phyloP scores from a whole-genome alignment of 1,284 basidiomycete genomes.

The Flammula alnicola region DNA sequence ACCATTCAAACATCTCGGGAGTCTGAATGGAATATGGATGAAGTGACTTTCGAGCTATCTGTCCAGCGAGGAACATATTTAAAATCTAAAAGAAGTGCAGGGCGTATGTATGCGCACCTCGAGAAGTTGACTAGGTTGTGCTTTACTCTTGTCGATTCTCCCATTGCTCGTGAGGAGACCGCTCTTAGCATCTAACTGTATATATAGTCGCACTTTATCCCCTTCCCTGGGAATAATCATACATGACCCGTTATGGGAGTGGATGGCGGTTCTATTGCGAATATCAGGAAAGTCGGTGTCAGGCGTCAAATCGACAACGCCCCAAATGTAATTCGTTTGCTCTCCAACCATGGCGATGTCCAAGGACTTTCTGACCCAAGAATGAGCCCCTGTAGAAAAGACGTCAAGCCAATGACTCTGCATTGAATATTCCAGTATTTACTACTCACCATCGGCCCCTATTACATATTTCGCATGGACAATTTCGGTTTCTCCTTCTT shows the following conservation, averaged over 20 bases:
- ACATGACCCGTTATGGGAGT: conserved; percentile 64
- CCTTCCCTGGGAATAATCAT: conserved; percentile 82
- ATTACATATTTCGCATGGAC: conserved; percentile 66
- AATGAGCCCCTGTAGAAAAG: conserved; percentile 66
- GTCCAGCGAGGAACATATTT: neutral
- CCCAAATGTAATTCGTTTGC: conserved; percentile 82
- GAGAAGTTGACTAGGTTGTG: conserved; percentile 65
- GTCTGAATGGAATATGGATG: conserved; percentile 69
- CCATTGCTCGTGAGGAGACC: conserved; percentile 54
- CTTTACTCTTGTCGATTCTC: conserved; percentile 63
- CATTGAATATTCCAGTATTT: neutral
- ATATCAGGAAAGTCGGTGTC: conserved; percentile 85
- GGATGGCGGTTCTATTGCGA: conserved; percentile 65
- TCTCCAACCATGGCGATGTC: conserved; percentile 79
- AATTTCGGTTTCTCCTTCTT: conserved; percentile 45
- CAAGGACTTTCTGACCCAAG: conserved; percentile 77
- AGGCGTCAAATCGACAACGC: conserved; percentile 73
- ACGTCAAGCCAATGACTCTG: neutral
- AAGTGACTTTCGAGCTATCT: conserved; percentile 70
- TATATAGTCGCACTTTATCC: conserved; percentile 75
- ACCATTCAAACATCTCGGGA: conserved; percentile 73
- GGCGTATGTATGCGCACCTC: conserved; percentile 43
- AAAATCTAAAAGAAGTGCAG: neutral
- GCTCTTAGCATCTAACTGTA: conserved; percentile 65
- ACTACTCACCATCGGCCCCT: conserved; percentile 59